Evolutionary conservation across 116 monocot genomes (phyloP).

Genomic region (Thalassia testudinum): DNA sequence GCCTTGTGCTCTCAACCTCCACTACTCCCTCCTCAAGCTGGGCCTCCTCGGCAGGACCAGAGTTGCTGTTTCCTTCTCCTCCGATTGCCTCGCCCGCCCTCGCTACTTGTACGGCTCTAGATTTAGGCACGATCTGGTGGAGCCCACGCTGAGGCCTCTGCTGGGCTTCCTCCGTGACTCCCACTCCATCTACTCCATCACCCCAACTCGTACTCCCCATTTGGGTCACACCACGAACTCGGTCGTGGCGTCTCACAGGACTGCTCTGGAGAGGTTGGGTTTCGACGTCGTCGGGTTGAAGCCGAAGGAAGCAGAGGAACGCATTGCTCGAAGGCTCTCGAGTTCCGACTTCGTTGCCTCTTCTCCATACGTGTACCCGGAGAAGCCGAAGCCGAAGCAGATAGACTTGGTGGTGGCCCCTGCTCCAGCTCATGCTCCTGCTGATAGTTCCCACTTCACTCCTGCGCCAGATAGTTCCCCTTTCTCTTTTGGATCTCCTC

Average conservation of each 20-base stretch:
- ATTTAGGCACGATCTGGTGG: not conserved
- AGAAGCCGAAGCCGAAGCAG: constrained; percentile 2
- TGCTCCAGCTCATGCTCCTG: not conserved
- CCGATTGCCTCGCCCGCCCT: constrained; percentile 14
- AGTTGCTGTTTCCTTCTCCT: constrained; percentile 18
- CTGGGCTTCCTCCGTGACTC: constrained; percentile 11
- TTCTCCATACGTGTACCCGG: constrained; percentile 8
- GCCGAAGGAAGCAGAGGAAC: not conserved
- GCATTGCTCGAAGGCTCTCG: constrained; percentile 5
- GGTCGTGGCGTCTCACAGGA: constrained; percentile 5
- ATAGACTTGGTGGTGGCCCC: not conserved
- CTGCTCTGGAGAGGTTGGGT: constrained; percentile 6
- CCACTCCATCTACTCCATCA: constrained; percentile 5
- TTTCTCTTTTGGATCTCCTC: constrained; percentile 26
- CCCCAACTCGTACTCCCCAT: not conserved
- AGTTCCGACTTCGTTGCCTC: constrained; percentile 11
- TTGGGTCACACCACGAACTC: not conserved
- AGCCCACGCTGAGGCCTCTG: constrained; percentile 5
- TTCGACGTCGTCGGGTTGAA: constrained; percentile 3
- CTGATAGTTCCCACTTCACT: not conserved
- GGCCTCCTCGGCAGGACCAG: constrained; percentile 24
- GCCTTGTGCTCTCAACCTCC: constrained; percentile 22
- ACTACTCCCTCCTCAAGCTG: constrained; percentile 29
- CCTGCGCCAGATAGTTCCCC: constrained; percentile 3
- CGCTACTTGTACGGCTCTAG: not conserved